Conservation (phyloP, 352 stramenopile genomes). For the Phytophthora nicotianae region DNA sequence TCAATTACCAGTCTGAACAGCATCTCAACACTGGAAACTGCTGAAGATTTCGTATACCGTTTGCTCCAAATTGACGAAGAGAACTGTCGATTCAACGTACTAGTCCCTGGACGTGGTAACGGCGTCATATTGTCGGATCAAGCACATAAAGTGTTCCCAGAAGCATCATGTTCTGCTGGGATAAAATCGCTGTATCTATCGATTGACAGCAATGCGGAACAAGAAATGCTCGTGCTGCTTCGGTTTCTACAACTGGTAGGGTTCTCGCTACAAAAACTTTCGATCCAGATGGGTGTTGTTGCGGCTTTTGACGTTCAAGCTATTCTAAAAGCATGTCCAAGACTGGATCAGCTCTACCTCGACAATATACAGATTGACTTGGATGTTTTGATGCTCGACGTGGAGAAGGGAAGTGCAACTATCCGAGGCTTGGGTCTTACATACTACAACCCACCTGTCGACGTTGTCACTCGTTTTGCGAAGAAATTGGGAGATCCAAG, state of each 20-base stretch:
- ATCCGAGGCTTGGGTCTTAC: slow-evolving; percentile 24
- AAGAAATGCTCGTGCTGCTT: slow-evolving; percentile 9
- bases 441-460: slow-evolving; percentile 18
- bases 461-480: slow-evolving; percentile 31
- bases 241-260: slow-evolving; percentile 32
- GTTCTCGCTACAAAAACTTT: slow-evolving; percentile 23
- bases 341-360: slow-evolving; percentile 31
- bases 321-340: slow-evolving; percentile 25
- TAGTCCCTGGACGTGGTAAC: slow-evolving; percentile 39
- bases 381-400: slow-evolving; percentile 21
- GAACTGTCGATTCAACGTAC: slow-evolving; percentile 34
- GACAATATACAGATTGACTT: slow-evolving; percentile 37
- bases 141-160: neutral
- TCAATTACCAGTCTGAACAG: slow-evolving; percentile 21
- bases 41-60: slow-evolving; percentile 25
- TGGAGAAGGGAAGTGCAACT: slow-evolving; percentile 22
- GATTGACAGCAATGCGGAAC: slow-evolving; percentile 27
- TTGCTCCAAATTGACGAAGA: slow-evolving; percentile 29
- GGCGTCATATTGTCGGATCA: slow-evolving; percentile 23
- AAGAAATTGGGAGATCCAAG: slow-evolving; percentile 21
- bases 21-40: slow-evolving; percentile 21
- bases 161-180: slow-evolving; percentile 5
- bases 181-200: slow-evolving; percentile 34
- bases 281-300: slow-evolving; percentile 17
- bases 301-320: slow-evolving; percentile 18